Base-by-base conservation (phyloP, 2,329 filamentous ascomycete species). In the Sporothrix luriei region DNA sequence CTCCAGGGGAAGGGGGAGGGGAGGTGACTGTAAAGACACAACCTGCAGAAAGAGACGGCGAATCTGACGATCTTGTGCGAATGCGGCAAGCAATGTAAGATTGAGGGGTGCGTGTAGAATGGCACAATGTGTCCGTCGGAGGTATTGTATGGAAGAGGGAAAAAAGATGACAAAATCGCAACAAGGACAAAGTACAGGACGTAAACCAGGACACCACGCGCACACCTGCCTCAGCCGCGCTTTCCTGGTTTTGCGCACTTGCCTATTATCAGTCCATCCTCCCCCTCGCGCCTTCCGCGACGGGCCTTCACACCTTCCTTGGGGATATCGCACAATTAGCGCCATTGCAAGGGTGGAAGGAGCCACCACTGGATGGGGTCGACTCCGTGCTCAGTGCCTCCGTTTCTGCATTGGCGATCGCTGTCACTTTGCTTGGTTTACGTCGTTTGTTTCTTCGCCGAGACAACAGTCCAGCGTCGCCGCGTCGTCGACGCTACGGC, bases 351-450 rank as follows among this genome's bases (percentile, higher is more conserved):
- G 64, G 40, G 48, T 14, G n/a, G 29, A 43, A 33, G 21, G 46
- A 43, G 33, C 19, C 26, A 33, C 6, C 33, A 33, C 6, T 7
- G 33, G 33, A 33, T 33, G 33, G 33, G 33, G 33, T 33, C 33
- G 33, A n/a, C 51, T 38, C 19, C 13, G 26, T 19, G 55, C 40
- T 9, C 11, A 43, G 62, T 2, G 51, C 51, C 33, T 19, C 43
- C 21, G 33, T 43, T 33, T 48, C 38, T 68, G 66, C 54, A 61
- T n/a, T 29, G 54, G 26, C 66, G 66, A 61, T 68, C 66, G 54
- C 54, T 33, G 40, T 14, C 38, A 40, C 33, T 40, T 46, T 55
- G 48, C 62, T 21, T 49, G 48, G 1, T 14, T 64, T 26, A 11
- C 24, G n/a, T 49, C 54, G 26, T 13, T 51, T 59, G 24, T 68